These are phyloP conservation scores for Colletotrichum karsti DNA, from an alignment of 2,329 filamentous ascomycete species.

Conservation along the genomic window DNA sequence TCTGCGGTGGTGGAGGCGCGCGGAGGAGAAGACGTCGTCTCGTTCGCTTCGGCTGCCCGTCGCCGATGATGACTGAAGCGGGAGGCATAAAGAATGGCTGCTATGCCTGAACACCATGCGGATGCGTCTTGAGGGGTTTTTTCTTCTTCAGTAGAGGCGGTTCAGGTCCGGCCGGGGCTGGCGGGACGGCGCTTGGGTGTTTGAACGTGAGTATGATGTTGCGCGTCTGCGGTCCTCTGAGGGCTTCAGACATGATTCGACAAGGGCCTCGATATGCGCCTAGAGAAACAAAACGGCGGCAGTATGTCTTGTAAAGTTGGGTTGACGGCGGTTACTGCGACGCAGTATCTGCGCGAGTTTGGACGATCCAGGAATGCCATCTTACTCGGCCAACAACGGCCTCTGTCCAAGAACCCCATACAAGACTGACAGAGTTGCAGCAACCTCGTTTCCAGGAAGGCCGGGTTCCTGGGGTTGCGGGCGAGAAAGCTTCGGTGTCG, in stretches of 20 bases:
- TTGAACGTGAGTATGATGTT: neutral
- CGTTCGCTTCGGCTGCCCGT: conserved; percentile 6
- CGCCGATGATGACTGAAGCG: neutral
- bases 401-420: neutral
- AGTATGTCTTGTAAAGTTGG: neutral
- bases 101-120: neutral
- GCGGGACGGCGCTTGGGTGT: neutral
- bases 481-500: neutral
- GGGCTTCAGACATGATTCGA: neutral
- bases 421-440: neutral
- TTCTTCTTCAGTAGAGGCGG: neutral
- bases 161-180: neutral
- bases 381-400: neutral
- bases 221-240: conserved; percentile 2
- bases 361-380: neutral
- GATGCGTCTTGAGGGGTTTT: neutral
- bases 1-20: neutral
- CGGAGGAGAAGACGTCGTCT: neutral
- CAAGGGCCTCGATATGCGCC: neutral
- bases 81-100: neutral
- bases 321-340: conserved; percentile 20
- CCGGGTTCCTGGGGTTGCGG: neutral
- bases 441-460: neutral
- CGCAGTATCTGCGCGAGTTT: neutral
- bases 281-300: conserved; percentile 6